Base-by-base conservation (phyloP, 805 yeast species). In the Diddensiella santjacobensis region DNA sequence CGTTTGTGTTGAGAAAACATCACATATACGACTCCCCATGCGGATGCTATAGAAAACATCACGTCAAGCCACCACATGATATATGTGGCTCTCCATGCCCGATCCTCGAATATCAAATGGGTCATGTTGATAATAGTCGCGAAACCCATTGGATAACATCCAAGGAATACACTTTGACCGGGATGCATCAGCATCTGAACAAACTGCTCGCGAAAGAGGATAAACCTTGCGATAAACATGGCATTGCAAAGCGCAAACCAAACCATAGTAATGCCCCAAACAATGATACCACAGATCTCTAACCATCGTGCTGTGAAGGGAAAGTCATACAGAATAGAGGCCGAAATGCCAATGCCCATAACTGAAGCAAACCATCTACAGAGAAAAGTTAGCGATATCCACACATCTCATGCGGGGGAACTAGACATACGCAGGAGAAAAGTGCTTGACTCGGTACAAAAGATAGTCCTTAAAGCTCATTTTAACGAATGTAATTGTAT, bases 291-390 rank as follows among this genome's bases (percentile, higher is more conserved):
- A 47, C 81, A 69, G 2, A 74, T 61, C 40, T 68, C 58, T 30
- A 84, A 67, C 88, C 89, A 82, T 8, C 67, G 62, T 0, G 81
- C 75, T 2, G 72, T 74, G 58, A 78, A 84, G 0, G 96, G 88
- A 61, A 83, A 88, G 30, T 70, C 63, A 62, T 79, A 75, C 31
- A 89, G 70, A 3, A 87, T 68, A 35, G 77, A 62, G 2, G 86
- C 70, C 1, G 87, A 70, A 33, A 88, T 84, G 1, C 96, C 96
- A 2, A 83, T 76, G 1, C 95, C 96, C 96, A 89, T 89, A n/a
- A 81, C 77, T 43, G 80, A 71, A 22, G 84, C 83, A 65, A 82
- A 87, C 74, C 81, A 82, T 31, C 35, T 40, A 3, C 8, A 26
- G 13, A 26, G 31, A 26, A 26, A 26, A 8, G 13, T 26, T 26